Base-by-base conservation (phyloP, 805 yeast genomes). In the Middelhovenomyces tepae region DNA sequence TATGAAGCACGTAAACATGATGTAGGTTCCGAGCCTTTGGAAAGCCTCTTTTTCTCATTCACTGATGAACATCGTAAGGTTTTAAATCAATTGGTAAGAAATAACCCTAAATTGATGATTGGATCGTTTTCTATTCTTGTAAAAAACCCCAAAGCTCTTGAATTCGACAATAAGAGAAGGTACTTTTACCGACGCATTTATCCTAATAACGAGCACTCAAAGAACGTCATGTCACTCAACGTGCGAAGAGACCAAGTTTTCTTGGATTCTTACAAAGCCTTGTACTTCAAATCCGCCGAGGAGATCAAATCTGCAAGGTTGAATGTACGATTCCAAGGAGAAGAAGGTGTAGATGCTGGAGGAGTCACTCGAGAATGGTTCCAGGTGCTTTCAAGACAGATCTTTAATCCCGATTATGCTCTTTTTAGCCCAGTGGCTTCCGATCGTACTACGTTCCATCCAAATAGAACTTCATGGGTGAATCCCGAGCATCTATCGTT, bases 321-420 rank as follows among this genome's bases (percentile, higher is more conserved):
- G 45, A 87, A 80, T 32, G 74, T 91, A 26, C 69, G 70, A n/a
- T 91, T 91, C 62, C 76, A 76, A 42, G 95, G 94, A 1, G 99
- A 91, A 56, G 80, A 80, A 35, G 99, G 97, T 45, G 83, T 91
- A 31, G 99, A 91, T 65, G 98, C 95, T 3, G 99, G 99, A 45
- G 99, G 99, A 25, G 78, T 91, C 10, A 83, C 96, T 0, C 68
- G 99, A 50, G 99, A 91, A 55, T 91, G 98, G 98, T 87, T 79
- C 50, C 96, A 87, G 53, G 94, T 87, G 4, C 59, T 91, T 29
- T 77, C 95, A 0, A 68, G 95, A 41, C 96, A 89, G 54, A 87
- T 91, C 84, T 85, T 91, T 60, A 86, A 89, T 53, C 93, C 97
- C 0, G 94, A 85, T 49, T 86, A 86, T 60, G 96, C 95, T 0